These are phyloP conservation scores for Fraxinus xanthoxyloides DNA, from an alignment of 305 asterid genomes.

Conservation along the genomic window DNA sequence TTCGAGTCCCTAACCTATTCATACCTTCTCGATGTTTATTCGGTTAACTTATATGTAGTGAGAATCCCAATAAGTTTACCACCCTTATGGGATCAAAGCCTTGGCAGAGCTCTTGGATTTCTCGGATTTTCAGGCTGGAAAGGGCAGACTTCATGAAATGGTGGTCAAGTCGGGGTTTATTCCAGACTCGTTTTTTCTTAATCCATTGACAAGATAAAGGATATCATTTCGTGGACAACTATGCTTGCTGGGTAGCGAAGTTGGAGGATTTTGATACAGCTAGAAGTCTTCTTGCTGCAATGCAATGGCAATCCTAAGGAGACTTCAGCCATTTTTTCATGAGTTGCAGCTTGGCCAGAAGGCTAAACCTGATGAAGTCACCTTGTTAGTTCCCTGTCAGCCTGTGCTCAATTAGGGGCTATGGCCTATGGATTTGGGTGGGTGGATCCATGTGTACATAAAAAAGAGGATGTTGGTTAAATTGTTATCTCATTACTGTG, in stretches of 20 bases:
- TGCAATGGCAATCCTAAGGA: slow-evolving; percentile 64
- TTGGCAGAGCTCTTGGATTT: slow-evolving; percentile 42
- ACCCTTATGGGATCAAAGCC: slow-evolving; percentile 74
- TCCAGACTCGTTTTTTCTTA: slow-evolving; percentile 53
- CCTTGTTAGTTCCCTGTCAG: slow-evolving; percentile 72
- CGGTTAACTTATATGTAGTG: slow-evolving; percentile 39
- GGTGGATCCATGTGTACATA: slow-evolving; percentile 37
- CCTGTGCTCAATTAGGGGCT: slow-evolving; percentile 77
- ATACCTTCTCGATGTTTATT: slow-evolving; percentile 36
- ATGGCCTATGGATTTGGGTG: slow-evolving; percentile 65
- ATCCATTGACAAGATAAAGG: slow-evolving; percentile 57
- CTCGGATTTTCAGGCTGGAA: slow-evolving; percentile 42
- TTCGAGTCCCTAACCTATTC: slow-evolving; percentile 37
- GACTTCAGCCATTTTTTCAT: slow-evolving; percentile 58
- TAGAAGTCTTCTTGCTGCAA: slow-evolving; percentile 43
- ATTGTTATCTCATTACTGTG: slow-evolving; percentile 32
- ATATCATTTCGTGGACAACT: slow-evolving; percentile 64
- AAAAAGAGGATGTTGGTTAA: background rate
- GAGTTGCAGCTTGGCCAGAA: slow-evolving; percentile 56
- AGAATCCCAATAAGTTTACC: slow-evolving; percentile 67
- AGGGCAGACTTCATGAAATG: slow-evolving; percentile 60
- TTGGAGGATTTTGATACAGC: slow-evolving; percentile 59
- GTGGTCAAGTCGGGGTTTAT: slow-evolving; percentile 51
- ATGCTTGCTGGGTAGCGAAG: slow-evolving; percentile 67
- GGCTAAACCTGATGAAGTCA: slow-evolving; percentile 57